These are phyloP conservation scores for Mentha longifolia DNA, from an alignment of 257 asterid genomes.

Conservation along the genomic window DNA sequence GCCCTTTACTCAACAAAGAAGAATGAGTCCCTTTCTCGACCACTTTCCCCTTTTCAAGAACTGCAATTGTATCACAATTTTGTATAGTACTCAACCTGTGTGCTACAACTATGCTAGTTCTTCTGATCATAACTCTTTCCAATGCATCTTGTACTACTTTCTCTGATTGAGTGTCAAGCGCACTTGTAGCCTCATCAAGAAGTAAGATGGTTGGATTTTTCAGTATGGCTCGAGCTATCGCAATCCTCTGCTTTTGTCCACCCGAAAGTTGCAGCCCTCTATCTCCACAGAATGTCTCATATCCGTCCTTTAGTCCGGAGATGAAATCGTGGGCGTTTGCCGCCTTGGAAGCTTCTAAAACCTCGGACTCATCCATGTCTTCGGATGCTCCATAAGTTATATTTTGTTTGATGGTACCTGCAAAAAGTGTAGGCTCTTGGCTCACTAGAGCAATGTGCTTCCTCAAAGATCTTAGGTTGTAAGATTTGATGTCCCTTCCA, in stretches of 20 bases:
- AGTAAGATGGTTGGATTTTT: conserved; percentile 83
- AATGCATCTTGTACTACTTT: conserved; percentile 91
- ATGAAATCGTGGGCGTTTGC: conserved; percentile 92
- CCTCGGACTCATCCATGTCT: conserved; percentile 72
- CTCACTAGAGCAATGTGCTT: conserved; percentile 82
- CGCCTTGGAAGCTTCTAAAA: conserved; percentile 60
- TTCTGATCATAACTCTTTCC: conserved; percentile 85
- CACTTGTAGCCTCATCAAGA: conserved; percentile 95
- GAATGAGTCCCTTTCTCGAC: too few relatives aligned
- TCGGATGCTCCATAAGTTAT: conserved; percentile 89
- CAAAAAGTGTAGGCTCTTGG: conserved; percentile 99
- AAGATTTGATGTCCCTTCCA: conserved; percentile 65
- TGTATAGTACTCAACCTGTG: conserved; percentile 47
- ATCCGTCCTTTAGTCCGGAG: conserved; percentile 83
- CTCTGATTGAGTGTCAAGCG: conserved; percentile 87
- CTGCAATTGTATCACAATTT: too few relatives aligned
- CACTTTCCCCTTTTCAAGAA: too few relatives aligned
- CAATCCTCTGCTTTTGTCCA: conserved; percentile 91
- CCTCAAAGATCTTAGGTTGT: conserved; percentile 62
- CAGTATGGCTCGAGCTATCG: conserved; percentile 89
- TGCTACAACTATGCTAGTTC: conserved; percentile 88
- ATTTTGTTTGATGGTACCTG: conserved; percentile 90
- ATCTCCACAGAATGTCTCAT: conserved; percentile 76
- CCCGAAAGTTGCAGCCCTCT: conserved; percentile 94
- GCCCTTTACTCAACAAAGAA: too few relatives aligned